Percentiles rank a stretch among this genome's conserved stretches.
phyloP scores from a whole-genome alignment of 768 basidiomycete genomes.

The Obba rivulosa region DNA sequence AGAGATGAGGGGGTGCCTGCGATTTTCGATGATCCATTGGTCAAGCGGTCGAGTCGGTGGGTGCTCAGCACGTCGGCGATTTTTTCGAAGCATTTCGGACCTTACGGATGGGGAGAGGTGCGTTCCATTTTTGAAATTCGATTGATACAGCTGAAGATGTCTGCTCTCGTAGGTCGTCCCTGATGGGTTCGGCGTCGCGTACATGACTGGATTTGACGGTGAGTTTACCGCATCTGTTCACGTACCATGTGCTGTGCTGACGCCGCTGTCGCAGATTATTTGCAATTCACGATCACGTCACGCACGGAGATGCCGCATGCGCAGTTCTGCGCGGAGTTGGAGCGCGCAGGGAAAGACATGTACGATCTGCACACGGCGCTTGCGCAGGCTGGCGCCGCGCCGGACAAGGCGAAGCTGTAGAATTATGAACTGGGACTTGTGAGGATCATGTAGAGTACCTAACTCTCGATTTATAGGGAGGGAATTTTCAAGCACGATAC shows the following conservation, averaged over 20 bases:
- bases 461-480: too few species aligned
- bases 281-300: conserved; percentile 87
- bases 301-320: conserved; percentile 79
- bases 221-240: background rate
- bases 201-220: conserved; percentile 66
- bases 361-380: conserved; percentile 39
- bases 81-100: conserved; percentile 77
- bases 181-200: conserved; percentile 92
- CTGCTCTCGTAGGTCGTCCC: conserved; percentile 60
- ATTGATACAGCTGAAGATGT: background rate
- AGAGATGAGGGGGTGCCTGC: conserved; percentile 61
- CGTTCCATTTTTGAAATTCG: conserved; percentile 8
- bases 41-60: conserved; percentile 73
- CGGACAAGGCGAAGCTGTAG: conserved; percentile 9
- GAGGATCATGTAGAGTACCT: too few species aligned
- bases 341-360: conserved; percentile 60
- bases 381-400: background rate
- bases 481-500: too few species aligned
- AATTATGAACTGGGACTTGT: too few species aligned
- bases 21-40: conserved; percentile 73
- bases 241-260: too few species aligned
- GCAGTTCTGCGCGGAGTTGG: conserved; percentile 67
- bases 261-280: conserved; percentile 43
- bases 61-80: conserved; percentile 86
- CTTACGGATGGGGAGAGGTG: conserved; percentile 92